Percentiles rank a stretch among this genome's conserved stretches.
Evolutionary conservation across 2,329 filamentous ascomycete genomes (phyloP).

Genomic region (Fusarium buxicola): DNA sequence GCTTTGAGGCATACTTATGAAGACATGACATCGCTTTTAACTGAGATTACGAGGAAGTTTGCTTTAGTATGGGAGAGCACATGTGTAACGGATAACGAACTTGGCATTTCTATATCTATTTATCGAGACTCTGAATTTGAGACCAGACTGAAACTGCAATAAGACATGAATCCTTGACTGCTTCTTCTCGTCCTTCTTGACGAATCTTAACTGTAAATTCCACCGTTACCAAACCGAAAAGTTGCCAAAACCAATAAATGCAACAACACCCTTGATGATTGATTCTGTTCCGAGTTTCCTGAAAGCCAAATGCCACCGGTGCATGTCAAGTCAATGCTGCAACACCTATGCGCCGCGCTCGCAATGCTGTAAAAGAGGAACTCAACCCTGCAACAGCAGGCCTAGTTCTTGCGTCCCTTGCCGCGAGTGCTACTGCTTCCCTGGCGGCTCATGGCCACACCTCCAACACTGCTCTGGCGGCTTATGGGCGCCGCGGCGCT

Average conservation of each 20-base stretch:
- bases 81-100: conserved; percentile 17
- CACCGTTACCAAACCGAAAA: conserved; percentile 21
- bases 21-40: neutral
- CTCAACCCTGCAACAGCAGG: conserved; percentile 5
- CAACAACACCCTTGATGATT: conserved; percentile 13
- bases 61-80: neutral
- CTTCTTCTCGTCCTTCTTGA: conserved; percentile 8
- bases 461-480: conserved; percentile 66
- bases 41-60: neutral
- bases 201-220: conserved; percentile 10
- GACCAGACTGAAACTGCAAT: conserved; percentile 22
- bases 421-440: conserved; percentile 64
- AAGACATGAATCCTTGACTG: conserved; percentile 7
- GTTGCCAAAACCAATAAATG: conserved; percentile 20
- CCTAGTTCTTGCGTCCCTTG: conserved; percentile 54
- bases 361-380: conserved; percentile 44
- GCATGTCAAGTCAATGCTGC: conserved; percentile 30
- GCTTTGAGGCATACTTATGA: neutral
- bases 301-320: conserved; percentile 18
- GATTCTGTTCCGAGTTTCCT: conserved; percentile 17
- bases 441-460: conserved; percentile 67
- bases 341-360: conserved; percentile 46
- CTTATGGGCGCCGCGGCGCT: conserved; percentile 63
- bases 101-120: conserved; percentile 40
- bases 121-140: conserved; percentile 21